A percentile compares a stretch with the other conserved stretches of the same genome.
These are phyloP conservation scores for Paraphaeosphaeria sporulosa DNA, from an alignment of 2,329 filamentous ascomycete species.

Conservation along the genomic window DNA sequence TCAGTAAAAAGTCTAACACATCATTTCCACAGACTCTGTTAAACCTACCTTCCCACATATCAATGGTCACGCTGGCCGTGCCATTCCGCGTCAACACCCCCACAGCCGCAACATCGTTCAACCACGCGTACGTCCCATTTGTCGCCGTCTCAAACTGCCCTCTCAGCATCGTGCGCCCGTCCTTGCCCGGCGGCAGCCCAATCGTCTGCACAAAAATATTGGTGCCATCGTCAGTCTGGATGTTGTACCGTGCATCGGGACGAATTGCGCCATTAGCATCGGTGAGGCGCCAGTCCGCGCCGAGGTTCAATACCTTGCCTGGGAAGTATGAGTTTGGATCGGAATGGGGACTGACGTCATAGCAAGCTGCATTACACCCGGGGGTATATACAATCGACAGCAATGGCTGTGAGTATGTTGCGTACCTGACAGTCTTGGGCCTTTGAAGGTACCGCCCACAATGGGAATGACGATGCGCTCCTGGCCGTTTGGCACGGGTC, in stretches of 20 bases:
- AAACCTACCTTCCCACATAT: constrained; percentile 31
- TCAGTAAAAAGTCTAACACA: background rate
- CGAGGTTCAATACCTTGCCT: constrained; percentile 45
- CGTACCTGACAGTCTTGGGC: constrained; percentile 33
- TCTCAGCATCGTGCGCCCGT: constrained; percentile 37
- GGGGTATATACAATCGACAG: no score
- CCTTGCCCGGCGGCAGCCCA: constrained; percentile 33
- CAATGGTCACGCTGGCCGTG: constrained; percentile 29
- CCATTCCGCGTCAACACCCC: constrained; percentile 31
- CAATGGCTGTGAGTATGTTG: background rate
- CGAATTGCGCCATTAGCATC: constrained; percentile 33
- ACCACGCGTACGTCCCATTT: constrained; percentile 45
- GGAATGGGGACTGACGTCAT: background rate
- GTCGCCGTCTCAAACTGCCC: constrained; percentile 45
- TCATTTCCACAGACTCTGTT: background rate
- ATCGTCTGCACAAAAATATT: constrained; percentile 45
- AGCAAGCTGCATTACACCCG: no score
- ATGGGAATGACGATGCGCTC: constrained; percentile 40
- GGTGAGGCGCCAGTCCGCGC: constrained; percentile 50
- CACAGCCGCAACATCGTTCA: constrained; percentile 47
- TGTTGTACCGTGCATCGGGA: constrained; percentile 48
- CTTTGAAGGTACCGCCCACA: constrained; percentile 40
- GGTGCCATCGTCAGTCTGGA: constrained; percentile 46
- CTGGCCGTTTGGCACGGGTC: constrained; percentile 28
- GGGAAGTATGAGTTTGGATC: background rate